phyloP scores from a whole-genome alignment of 345 rosid genomes.

The Diplotaxis tenuifolia region DNA sequence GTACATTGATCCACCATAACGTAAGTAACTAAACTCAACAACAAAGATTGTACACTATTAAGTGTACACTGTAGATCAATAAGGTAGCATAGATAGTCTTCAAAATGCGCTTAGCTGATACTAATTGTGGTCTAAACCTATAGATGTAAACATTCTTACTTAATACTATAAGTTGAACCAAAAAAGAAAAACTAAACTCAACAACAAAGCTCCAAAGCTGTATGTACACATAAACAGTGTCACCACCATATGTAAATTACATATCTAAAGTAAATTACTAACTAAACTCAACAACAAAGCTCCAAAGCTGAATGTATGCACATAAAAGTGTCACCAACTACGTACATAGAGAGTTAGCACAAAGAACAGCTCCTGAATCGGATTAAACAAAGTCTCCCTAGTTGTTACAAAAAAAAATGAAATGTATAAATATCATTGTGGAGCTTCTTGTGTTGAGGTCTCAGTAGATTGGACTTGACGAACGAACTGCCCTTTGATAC shows the following conservation, averaged over 20 bases:
- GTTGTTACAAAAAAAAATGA: too few relatives aligned
- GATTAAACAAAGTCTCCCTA: not conserved
- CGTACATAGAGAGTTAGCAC: constrained; percentile 13
- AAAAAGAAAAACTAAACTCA: not conserved
- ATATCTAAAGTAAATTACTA: constrained; percentile 14
- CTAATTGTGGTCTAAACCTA: too few relatives aligned
- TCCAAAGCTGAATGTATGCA: constrained; percentile 2
- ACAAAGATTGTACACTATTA: too few relatives aligned
- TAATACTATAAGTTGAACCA: too few relatives aligned
- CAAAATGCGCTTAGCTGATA: too few relatives aligned
- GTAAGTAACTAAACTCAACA: too few relatives aligned
- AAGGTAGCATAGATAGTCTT: too few relatives aligned
- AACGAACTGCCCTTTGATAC: constrained; percentile 67
- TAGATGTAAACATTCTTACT: too few relatives aligned
- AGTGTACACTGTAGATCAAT: too few relatives aligned
- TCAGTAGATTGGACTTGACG: constrained; percentile 39
- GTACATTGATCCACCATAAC: too few relatives aligned
- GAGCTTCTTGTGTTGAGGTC: constrained; percentile 25
- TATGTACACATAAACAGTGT: constrained; percentile 2
- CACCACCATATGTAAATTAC: not conserved
- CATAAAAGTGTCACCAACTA: constrained; percentile 6
- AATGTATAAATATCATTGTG: not conserved
- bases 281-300: constrained; percentile 17
- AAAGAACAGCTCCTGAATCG: constrained; percentile 4
- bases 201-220: constrained; percentile 11